Conservation (phyloP, 2,329 filamentous ascomycete species). For the Ceratocystis cacaofunesta region DNA sequence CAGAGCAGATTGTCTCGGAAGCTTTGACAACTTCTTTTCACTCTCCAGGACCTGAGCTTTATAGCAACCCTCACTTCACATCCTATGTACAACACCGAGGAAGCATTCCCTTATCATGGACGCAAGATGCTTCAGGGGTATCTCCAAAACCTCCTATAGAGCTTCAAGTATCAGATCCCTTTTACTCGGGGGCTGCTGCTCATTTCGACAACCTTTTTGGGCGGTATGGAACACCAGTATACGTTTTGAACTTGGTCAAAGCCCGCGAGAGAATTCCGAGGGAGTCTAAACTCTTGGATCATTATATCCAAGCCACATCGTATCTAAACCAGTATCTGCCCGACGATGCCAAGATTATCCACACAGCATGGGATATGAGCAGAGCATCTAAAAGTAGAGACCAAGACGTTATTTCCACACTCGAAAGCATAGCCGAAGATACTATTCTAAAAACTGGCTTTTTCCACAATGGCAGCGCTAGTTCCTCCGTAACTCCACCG, state of each 20-base stretch:
- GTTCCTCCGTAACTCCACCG: constrained; percentile 36
- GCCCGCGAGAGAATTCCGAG: constrained; percentile 72
- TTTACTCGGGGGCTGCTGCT: constrained; percentile 80
- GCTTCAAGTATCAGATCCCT: constrained; percentile 87
- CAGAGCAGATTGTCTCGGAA: constrained; percentile 94
- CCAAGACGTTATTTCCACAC: constrained; percentile 82
- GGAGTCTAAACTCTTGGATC: constrained; percentile 77
- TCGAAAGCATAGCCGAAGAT: constrained; percentile 79
- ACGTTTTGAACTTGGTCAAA: constrained; percentile 84
- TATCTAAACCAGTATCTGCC: constrained; percentile 95
- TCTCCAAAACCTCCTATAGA: constrained; percentile 94
- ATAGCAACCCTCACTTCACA: constrained; percentile 79
- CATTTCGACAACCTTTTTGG: constrained; percentile 94
- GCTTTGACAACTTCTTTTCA: constrained; percentile 92
- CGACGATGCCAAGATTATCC: constrained; percentile 67
- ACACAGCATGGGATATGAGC: constrained; percentile 98
- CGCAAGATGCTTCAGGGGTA: constrained; percentile 86
- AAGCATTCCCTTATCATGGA: constrained; percentile 95
- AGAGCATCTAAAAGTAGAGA: constrained; percentile 81
- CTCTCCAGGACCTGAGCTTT: constrained; percentile 69
- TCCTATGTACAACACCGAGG: constrained; percentile 95
- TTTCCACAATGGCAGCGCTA: constrained; percentile 79
- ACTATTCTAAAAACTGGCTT: constrained; percentile 78
- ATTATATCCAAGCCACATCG: constrained; percentile 73
- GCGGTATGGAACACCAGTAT: constrained; percentile 82